Evolutionary conservation across 1,284 basidiomycete species (phyloP).

Genomic region (Cutaneotrichosporon daszewskae): DNA sequence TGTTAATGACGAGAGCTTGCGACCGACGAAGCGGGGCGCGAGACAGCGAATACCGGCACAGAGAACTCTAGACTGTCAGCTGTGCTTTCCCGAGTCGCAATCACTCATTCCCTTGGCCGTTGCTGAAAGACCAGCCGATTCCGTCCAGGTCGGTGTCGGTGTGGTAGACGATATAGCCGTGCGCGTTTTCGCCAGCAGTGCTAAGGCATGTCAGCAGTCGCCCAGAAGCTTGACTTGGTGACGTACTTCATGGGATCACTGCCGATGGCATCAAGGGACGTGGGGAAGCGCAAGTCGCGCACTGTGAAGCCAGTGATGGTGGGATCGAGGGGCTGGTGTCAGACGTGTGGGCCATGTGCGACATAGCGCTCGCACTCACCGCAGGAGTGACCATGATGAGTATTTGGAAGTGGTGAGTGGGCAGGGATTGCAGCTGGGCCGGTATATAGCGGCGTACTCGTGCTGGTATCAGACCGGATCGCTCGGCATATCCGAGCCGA

Average conservation of each 20-base stretch:
- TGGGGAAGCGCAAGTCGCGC: conserved; percentile 59
- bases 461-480: no score
- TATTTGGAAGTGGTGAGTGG: no score
- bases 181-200: conserved; percentile 82
- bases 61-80: conserved; percentile 27
- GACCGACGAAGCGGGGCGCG: conserved; percentile 24
- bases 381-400: no score
- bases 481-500: no score
- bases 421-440: no score
- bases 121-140: conserved; percentile 88
- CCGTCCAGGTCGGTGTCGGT: conserved; percentile 63
- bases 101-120: conserved; percentile 80
- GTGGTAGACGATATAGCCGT: conserved; percentile 54
- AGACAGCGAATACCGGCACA: conserved; percentile 20
- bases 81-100: no score
- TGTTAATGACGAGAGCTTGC: conserved; percentile 17
- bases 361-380: no score
- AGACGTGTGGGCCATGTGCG: background rate
- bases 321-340: conserved; percentile 13
- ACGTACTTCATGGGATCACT: conserved; percentile 71
- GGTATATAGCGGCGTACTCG: no score
- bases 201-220: conserved; percentile 56
- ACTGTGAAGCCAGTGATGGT: conserved; percentile 26
- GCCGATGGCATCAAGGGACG: conserved; percentile 70
- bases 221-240: no score